A percentile compares a stretch with the other conserved stretches of the same genome.
Evolutionary conservation across 495 filamentous ascomycete genomes (phyloP).

Genomic region (Podospora bellae-mahoneyi): DNA sequence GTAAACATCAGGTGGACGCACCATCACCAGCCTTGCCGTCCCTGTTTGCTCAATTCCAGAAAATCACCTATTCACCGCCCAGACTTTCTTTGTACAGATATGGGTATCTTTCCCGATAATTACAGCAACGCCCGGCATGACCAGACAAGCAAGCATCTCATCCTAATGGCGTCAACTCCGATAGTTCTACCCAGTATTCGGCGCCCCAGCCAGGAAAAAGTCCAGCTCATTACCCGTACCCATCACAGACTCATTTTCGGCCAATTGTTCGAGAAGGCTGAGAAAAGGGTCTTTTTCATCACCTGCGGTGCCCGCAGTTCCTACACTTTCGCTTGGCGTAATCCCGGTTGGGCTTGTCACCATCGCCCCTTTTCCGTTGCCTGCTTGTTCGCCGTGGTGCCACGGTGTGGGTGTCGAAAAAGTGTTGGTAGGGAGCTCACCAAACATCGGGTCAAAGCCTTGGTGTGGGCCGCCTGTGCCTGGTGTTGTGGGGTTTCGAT

Average conservation of each 20-base stretch:
- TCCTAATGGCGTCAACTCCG: neutral
- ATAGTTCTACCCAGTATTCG: conserved; percentile 4
- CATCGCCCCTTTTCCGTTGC: conserved; percentile 20
- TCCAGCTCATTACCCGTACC: conserved; percentile 56
- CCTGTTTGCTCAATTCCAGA: neutral
- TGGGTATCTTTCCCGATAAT: neutral
- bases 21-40: neutral
- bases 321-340: conserved; percentile 41
- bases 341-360: conserved; percentile 37
- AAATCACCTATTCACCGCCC: neutral
- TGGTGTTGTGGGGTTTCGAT: conserved; percentile 20
- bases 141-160: neutral
- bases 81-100: neutral
- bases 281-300: conserved; percentile 77
- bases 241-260: conserved; percentile 63
- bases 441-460: conserved; percentile 57
- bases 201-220: conserved; percentile 55
- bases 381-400: conserved; percentile 37
- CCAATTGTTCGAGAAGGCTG: conserved; percentile 72
- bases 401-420: conserved; percentile 45
- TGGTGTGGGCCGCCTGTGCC: conserved; percentile 24
- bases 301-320: conserved; percentile 26
- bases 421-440: conserved; percentile 44
- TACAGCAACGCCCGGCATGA: neutral
- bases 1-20: neutral